Base-by-base conservation (phyloP, 352 stramenopile species). In the Pythium rishiriense region DNA sequence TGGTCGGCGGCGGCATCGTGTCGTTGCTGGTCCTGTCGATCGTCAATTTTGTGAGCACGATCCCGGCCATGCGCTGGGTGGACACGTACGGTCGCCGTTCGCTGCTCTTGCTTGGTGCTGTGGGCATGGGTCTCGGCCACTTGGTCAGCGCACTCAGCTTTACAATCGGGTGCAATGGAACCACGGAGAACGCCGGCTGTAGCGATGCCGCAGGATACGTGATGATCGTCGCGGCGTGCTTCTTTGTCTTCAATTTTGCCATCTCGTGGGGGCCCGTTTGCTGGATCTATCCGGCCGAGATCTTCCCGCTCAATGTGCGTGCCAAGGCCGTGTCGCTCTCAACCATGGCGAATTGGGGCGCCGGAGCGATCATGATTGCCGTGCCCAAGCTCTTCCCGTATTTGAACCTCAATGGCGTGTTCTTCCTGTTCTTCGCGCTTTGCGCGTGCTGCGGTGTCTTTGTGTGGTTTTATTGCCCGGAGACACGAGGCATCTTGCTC, bases 221-320 rank as follows among this genome's bases (percentile, higher is more conserved):
- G 19, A 75, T 88, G 28, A 70, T 88, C 24, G 29, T 77, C 24
- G 54, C 63, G 14, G 59, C 66, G 21, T 64, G 64, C 8, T 72
- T 86, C 55, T 81, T 76, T 33, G 58, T 86, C 10, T 83, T 83
- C 63, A 78, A 79, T 57, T 85, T 83, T 55, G 74, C 74, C 17
- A 82, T 81, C 45, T 83, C 73, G 5, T 87, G 77, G 80, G 78
- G 78, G 0, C 76, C 76, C 25, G 58, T 86, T 10, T 75, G 76
- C 51, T 89, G 80, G 80, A 79, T 86, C 24, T 85, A 87, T 43
- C 76, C 80, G 1, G 56, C 76, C 12, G 80, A 89, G 63, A 83
- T 85, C 64, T 88, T 87, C 58, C 73, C 76, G 17, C 50, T 89
- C 39, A 66, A 75, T 56, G 63, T 77, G 15, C 78, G 80, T 21